Base-by-base conservation (phyloP, 495 filamentous ascomycete species). In the Hyaloscypha variabilis region DNA sequence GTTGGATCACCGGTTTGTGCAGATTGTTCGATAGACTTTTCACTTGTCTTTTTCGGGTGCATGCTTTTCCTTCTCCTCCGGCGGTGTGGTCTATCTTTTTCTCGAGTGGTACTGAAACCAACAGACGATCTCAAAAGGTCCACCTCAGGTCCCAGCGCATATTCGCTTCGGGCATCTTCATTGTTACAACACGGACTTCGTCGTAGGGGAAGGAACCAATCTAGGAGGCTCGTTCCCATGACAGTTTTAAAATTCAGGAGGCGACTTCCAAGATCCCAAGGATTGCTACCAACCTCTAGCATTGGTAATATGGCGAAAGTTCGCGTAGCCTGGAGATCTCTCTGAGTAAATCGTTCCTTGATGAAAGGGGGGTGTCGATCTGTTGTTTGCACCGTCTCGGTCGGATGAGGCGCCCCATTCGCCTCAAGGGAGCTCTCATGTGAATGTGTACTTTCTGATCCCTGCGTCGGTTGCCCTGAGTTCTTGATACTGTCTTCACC, bases 221-320 rank as follows among this genome's bases (percentile, higher is more conserved):
- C 91, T 51, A 83, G 65, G 11, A 85, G 62, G n/a, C 76, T 84
- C 50, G 83, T 79, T 8, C 92, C 92, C 84, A 96, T 88, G 11
- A 96, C 82, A 39, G 88, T 84, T 67, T 87, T 83, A 68, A 91
- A 89, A 72, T 96, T 96, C 39, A 82, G 77, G 63, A 83, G 80
- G 0, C 73, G 61, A 31, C 71, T 78, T 25, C 88, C 90, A 8
- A 94, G 76, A 67, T 91, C 85, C 84, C 90, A 96, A 1, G 91
- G 91, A 67, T 95, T 94, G 53, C 92, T 88, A 23, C 92, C 91
- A 4, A 83, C 85, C 14, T 83, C 78, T 2, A 60, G 8, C 11
- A 89, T 94, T 64, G 82, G 82, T 6, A 94, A 83, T 49, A 96
- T 87, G 42, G 89, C 91, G 69, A 94, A 96, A 6, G 87, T 89